Percentiles rank a stretch among this genome's conserved stretches.
phyloP scores from a whole-genome alignment of 352 stramenopile species.

The Phytopythium cucurbitacearum region DNA sequence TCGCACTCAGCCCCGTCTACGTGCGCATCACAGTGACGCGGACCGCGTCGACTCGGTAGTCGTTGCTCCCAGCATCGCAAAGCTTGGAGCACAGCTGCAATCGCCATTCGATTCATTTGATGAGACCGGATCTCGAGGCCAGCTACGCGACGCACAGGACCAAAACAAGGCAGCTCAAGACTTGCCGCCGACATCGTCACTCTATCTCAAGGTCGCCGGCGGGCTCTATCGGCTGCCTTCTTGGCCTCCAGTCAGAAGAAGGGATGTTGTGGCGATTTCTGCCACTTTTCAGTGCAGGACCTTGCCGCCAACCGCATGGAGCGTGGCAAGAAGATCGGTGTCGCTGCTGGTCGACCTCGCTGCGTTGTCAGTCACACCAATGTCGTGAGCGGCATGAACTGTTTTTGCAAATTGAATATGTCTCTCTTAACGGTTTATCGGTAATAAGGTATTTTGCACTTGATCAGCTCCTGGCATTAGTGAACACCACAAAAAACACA shows the following conservation, averaged over 20 bases:
- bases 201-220: conserved; percentile 53
- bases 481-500: too few relatives aligned
- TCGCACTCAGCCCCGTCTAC: too few relatives aligned
- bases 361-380: conserved; percentile 28
- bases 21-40: conserved; percentile 20
- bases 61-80: conserved; percentile 22
- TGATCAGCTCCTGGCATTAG: too few relatives aligned
- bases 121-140: conserved; percentile 12
- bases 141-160: conserved; percentile 26
- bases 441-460: too few relatives aligned
- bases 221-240: conserved; percentile 55
- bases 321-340: conserved; percentile 17
- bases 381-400: conserved; percentile 22
- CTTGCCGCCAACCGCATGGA: conserved; percentile 38
- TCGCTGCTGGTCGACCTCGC: conserved; percentile 8
- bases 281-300: conserved; percentile 32
- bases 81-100: neutral
- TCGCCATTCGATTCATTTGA: conserved; percentile 31
- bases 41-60: conserved; percentile 29
- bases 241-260: conserved; percentile 71
- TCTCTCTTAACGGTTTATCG: too few relatives aligned
- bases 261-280: conserved; percentile 72
- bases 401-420: too few relatives aligned
- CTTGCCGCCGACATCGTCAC: conserved; percentile 37
- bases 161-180: conserved; percentile 59